phyloP scores from a whole-genome alignment of 129 eudicot species.

The Apium graveolens region DNA sequence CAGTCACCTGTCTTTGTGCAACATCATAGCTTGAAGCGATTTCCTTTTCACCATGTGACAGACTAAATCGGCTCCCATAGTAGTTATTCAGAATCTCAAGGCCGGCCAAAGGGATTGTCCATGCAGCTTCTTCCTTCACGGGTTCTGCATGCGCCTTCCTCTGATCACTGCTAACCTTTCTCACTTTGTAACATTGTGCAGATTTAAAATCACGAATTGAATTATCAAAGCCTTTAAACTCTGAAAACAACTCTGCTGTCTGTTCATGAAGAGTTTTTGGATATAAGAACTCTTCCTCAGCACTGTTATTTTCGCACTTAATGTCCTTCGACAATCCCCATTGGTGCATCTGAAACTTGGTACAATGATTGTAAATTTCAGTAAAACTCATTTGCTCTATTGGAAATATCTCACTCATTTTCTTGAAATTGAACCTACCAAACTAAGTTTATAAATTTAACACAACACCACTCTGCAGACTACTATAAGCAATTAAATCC shows the following conservation, averaged over 20 bases:
- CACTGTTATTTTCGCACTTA: background rate
- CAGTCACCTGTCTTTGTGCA: background rate
- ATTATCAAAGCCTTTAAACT: background rate
- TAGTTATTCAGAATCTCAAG: constrained; percentile 21
- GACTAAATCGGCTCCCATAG: constrained; percentile 10
- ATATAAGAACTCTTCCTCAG: background rate
- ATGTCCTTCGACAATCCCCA: constrained; percentile 1
- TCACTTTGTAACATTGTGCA: constrained; percentile 19
- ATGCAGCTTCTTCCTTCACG: constrained; percentile 7
- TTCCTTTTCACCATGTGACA: constrained; percentile 2
- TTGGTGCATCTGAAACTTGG: background rate
- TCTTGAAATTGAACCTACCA: background rate
- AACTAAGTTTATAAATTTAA: background rate
- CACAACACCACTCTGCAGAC: background rate
- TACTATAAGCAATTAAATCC: background rate
- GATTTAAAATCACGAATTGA: background rate
- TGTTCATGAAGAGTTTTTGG: background rate
- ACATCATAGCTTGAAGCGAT: constrained; percentile 2
- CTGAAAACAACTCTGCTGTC: background rate
- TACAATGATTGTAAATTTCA: background rate
- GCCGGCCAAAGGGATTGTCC: constrained; percentile 7
- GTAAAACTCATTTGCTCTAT: constrained; percentile 8
- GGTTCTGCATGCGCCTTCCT: constrained; percentile 19
- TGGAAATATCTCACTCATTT: constrained; percentile 5
- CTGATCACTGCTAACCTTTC: constrained; percentile 20